These are phyloP conservation scores for Vanrija pseudolonga DNA, from an alignment of 1,284 basidiomycete species.

Conservation along the genomic window DNA sequence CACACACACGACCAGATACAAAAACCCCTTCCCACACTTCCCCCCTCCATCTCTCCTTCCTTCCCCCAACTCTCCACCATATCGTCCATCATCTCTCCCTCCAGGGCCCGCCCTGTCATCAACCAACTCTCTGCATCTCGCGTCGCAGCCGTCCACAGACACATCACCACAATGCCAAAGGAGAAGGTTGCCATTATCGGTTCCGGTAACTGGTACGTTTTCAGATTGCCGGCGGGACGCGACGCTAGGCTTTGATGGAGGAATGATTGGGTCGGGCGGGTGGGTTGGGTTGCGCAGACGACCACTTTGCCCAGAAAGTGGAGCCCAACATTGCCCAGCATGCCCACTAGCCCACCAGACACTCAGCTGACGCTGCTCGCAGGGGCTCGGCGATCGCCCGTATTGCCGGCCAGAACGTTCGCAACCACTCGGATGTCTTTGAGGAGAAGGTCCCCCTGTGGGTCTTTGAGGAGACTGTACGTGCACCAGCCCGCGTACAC, in stretches of 20 bases:
- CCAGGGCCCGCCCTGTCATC: neutral
- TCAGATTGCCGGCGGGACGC: neutral
- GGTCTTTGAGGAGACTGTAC: slow-evolving; percentile 54
- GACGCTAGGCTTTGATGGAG: neutral
- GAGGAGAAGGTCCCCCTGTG: slow-evolving; percentile 53
- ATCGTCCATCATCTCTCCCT: neutral
- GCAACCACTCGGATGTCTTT: slow-evolving; percentile 50
- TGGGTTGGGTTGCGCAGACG: too few relatives aligned
- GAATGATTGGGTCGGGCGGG: too few relatives aligned
- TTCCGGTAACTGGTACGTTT: slow-evolving; percentile 48
- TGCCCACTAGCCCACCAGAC: neutral
- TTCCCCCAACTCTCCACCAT: neutral
- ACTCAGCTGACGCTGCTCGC: neutral
- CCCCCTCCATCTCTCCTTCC: neutral
- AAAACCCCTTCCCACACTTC: too few relatives aligned
- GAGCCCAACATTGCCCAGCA: neutral
- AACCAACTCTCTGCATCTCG: neutral
- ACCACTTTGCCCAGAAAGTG: neutral
- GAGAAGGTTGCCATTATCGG: slow-evolving; percentile 58
- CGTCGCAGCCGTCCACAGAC: neutral
- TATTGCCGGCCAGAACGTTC: slow-evolving; percentile 53
- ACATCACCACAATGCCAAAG: slow-evolving; percentile 29
- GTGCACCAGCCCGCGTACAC: too few relatives aligned
- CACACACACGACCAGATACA: too few relatives aligned
- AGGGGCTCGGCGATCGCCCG: slow-evolving; percentile 59